phyloP scores from a whole-genome alignment of 2,329 filamentous ascomycete species.

The Sarocladium kiliense region DNA sequence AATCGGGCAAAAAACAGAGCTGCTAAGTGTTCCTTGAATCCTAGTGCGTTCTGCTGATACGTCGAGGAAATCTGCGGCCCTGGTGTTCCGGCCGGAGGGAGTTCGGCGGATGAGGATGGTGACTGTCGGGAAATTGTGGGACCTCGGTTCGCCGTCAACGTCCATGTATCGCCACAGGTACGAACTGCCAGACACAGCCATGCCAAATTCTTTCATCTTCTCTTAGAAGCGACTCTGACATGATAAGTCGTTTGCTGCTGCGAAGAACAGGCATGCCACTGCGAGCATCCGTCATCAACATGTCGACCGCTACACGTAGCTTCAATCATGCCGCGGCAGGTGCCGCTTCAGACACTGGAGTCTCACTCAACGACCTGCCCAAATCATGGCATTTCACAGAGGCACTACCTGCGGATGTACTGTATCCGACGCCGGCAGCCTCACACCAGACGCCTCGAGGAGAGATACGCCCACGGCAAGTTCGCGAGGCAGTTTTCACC shows the following conservation, averaged over 20 bases:
- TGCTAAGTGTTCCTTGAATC: no score
- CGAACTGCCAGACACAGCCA: background rate
- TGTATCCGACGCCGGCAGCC: slow-evolving; percentile 72
- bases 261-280: slow-evolving; percentile 7
- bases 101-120: background rate
- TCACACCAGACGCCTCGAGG: slow-evolving; percentile 79
- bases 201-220: background rate
- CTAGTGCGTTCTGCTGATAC: no score
- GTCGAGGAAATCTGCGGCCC: background rate
- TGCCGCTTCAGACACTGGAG: slow-evolving; percentile 18
- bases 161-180: background rate
- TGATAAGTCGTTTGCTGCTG: background rate
- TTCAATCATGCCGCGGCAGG: background rate
- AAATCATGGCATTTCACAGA: slow-evolving; percentile 62
- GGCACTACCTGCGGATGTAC: slow-evolving; percentile 68
- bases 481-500: slow-evolving; percentile 81
- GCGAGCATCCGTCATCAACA: slow-evolving; percentile 7
- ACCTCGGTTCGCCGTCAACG: background rate
- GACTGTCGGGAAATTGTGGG: background rate
- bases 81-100: background rate
- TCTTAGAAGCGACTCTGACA: background rate
- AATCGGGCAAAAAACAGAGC: no score
- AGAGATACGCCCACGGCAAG: slow-evolving; percentile 72
- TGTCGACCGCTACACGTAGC: background rate
- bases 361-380: slow-evolving; percentile 49